Base-by-base conservation (phyloP, 139 green algal genomes). In the Haematococcus sp. region DNA sequence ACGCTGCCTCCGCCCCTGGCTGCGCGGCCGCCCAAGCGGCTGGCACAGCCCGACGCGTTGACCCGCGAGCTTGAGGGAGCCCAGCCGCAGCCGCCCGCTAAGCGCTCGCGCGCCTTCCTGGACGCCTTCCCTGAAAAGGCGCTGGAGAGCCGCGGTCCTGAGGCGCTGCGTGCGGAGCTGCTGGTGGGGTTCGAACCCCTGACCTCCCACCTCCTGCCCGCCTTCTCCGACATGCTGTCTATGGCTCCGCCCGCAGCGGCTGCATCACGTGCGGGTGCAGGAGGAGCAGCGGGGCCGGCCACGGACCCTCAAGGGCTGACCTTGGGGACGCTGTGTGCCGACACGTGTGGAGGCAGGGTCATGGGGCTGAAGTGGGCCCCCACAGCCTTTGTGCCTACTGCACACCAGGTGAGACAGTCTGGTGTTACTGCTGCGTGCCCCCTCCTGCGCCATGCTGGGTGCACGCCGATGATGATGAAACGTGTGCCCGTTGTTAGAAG, bases 101-200 rank as follows among this genome's bases (percentile, higher is more conserved):
- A 88, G 59, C 59, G 66, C 1, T 70, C 80, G 0, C 27, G 82
- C 3, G 83, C 80, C 3, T 78, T 86, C 23, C 43, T 91, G 28
- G 34, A 76, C 1, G 71, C 70, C 64, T 84, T 88, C 25, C 87
- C 83, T 17, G 69, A 83, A 4, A 68, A 76, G 73, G 58, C 92
- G 43, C 31, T 91, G 28, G 35, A 63, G 54, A 55, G 64, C 49
- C 70, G 79, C 15, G 80, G 84, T 5, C 51, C 65, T 1, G 66
- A 63, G 0, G 61, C 75, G n/a, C 68, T 95, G 35, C 71, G 71
- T 16, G 70, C 77, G 15, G 88, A 96, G 74, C 78, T 96, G 73
- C 86, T 96, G 58, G 81, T 96, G 4, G 90, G 90, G 22, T 93
- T 95, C 34, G 83, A 94, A 52, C 90, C 91, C 0, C 68, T 94